Base-by-base conservation (phyloP, 352 stramenopile species). In the Globisporangium orthogonon region DNA sequence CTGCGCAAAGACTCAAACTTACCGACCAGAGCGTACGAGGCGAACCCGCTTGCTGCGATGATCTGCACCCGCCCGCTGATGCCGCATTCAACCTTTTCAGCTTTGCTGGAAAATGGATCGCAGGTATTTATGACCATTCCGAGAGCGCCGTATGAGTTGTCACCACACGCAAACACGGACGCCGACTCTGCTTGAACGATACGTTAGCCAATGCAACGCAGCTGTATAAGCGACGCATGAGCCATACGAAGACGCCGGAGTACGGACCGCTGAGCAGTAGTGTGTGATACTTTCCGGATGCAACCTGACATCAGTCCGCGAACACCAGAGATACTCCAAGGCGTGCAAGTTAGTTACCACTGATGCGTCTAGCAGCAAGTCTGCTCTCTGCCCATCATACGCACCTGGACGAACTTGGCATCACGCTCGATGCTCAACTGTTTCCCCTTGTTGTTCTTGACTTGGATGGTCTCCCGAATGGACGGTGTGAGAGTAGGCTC, bases 281-380 rank as follows among this genome's bases (percentile, higher is more conserved):
- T 3, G 79, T 88, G 54, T 92, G 83, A 44, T 89, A 87, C 52
- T 87, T 87, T 14, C 83, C 79, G 0, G 79, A 92, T 7, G 76
- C 66, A 40, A 92, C 53, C 83, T 92, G 7, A 13, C 7, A 13
- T 14, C 7, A 40, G 35, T 13, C 6, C 7, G 35, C 14, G 2
- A 3, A 18, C n/a, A 28, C 37, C 51, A 48, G 28, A 51, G 17
- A 37, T 11, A 23, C 6, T 11, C 13, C 13, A 15, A 0, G 2
- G 7, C 6, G 29, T 50, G 35, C 9, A 40, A 40, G 35, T 10
- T 40, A 40, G 43, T n/a, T n/a, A n/a, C n/a, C n/a, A n/a, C n/a
- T n/a, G n/a, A n/a, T n/a, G n/a, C n/a, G n/a, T n/a, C n/a, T n/a
- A n/a, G n/a, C n/a, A n/a, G n/a, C n/a, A n/a, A n/a, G n/a, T n/a